Base-by-base conservation (phyloP, 176 grass and related monocot genomes). In the Bonia amplexicaulis region DNA sequence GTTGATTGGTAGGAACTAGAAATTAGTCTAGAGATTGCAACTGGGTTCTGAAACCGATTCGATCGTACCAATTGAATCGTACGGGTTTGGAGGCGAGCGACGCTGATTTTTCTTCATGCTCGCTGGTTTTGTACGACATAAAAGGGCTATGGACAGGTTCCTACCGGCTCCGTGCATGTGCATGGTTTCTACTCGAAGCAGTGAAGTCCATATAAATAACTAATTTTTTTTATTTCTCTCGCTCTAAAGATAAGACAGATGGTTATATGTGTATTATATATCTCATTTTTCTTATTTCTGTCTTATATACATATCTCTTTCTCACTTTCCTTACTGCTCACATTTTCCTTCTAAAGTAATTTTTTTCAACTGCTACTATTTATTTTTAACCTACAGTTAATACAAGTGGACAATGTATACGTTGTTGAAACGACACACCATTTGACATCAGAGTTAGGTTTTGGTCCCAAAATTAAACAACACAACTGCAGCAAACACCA, bases 381-480 rank as follows among this genome's bases (percentile, higher is more conserved):
- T 35, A 35, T 35, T 35, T 35, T 35, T 35, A 35, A 31, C 29
- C 29, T 2, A 31, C 29, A 31, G 29, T 31, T 31, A 31, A 31
- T 31, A 31, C 2, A 2, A 2, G 29, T 31, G 2, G 33, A 35
- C 33, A 35, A 2, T 4, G 33, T 23, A 11, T 25, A 60, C 12
- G n/a, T 12, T 23, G 65, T 42, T 80, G 55, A 80, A 86, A 64
- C 3, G 31, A 73, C 2, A 20, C 4, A 53, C 42, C 11, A 49
- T 80, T 42, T 63, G 67, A 73, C 23, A 51, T 22, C 55, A 53
- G 55, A 9, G 67, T 80, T 80, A 73, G 77, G 68, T 66, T 45
- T 42, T 52, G 61, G 46, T 54, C 46, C 23, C 48, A 33, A 73
- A 66, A 44, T 11, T 26, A 54, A 86, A 86, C 67, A 22, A 26